Base-by-base conservation (phyloP, 257 asterid species). In the Oldenlandia corymbosa region DNA sequence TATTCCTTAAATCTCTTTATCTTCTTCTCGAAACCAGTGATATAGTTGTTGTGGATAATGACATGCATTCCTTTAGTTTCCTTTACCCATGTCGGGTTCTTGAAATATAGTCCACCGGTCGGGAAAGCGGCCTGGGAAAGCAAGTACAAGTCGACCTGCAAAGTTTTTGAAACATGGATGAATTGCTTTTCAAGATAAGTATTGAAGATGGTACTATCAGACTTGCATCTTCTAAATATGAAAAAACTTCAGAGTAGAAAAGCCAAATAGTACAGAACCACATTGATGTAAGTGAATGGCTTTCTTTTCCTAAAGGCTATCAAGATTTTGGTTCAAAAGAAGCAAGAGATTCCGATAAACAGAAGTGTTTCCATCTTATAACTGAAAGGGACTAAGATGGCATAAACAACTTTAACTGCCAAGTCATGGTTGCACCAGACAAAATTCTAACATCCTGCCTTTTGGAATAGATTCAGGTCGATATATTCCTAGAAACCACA, bases 91-190 rank as follows among this genome's bases (percentile, higher is more conserved):
- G 94, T 87, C 76, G 80, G 71, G 88, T 90, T 93, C 88, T 78
- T 90, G 88, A 93, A 93, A 86, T 87, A 93, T 72, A 93, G 78
- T 39, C 99, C 96, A 37, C 99, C 99, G 0, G 95, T 93, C 14
- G 97, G 99, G 81, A 93, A 93, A 11, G 96, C 97, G 2, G 67
- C 79, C 67, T 87, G 97, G 20, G 99, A 97, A 36, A 93, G 91
- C 68, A 93, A 77, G 80, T 90, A 93, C 69, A 90, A 64, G 62
- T 93, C 99, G 47, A 90, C 99, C 99, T 92, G 84, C 75, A 84
- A 55, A 14, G 50, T 64, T 36, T 53, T 26, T 51, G 27, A 51
- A 70, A 65, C 46, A 45, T 28, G 57, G 4, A 37, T 57, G 28
- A 60, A 52, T 55, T 55, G 42, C 45, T 50, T 61, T 54, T 20